Base-by-base conservation (phyloP, 352 stramenopile species). In the Globisporangium perplexum region DNA sequence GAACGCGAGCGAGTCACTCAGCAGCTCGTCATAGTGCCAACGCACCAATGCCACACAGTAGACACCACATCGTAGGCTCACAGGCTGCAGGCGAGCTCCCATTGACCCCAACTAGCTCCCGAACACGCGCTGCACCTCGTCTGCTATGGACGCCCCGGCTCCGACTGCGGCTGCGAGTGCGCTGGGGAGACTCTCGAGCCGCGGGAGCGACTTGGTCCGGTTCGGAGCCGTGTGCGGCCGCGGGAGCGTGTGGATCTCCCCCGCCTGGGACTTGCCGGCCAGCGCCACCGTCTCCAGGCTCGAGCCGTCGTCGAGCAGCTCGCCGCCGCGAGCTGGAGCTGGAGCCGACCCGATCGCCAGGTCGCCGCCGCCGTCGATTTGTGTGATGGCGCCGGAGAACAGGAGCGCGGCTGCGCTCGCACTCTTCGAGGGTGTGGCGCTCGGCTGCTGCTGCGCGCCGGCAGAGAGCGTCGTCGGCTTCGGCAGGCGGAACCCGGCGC, bases 401-500 rank as follows among this genome's bases (percentile, higher is more conserved):
- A 66, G 15, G 1, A 71, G 31, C 12, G 65, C 49, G 7, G 60
- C 50, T 11, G 59, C 35, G 44, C 62, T 72, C 17, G 38, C 44
- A 18, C 36, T 66, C 31, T 53, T 66, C 23, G 47, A 26, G 7
- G 47, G 28, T 3, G 22, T 47, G n/a, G 10, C 33, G 60, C n/a
- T 49, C n/a, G n/a, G n/a, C 17, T 57, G 17, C 28, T 50, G 35
- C 47, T 61, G 5, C 33, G 51, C 18, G 4, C 12, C 17, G 30
- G 15, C 20, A 36, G 31, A 8, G 15, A n/a, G n/a, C n/a, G 33
- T 12, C 12, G 33, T 6, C 33, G 49, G 45, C 43, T 72, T 81
- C 0, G 77, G 74, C 41, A 88, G 61, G 1, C 77, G 74, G 50
- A 88, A 86, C 1, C 77, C 77, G 1, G 66, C 74, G 23, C 77